Base-by-base conservation (phyloP, 768 basidiomycete species). In the Boletellus ananiceps region DNA sequence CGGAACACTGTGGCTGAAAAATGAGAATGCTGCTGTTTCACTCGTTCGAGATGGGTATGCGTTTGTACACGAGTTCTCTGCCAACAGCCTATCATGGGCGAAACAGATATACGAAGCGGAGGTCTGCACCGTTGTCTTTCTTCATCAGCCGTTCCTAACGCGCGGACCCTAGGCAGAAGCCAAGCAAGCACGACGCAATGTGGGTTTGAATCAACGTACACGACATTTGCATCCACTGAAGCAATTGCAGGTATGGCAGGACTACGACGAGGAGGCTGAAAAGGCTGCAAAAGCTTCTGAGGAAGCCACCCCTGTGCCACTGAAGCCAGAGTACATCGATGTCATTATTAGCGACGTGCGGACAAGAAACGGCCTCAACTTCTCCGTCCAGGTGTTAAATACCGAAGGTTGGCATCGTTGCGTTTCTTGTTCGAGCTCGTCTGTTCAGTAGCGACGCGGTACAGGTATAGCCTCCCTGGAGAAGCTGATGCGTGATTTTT, bases 301-400 rank as follows among this genome's bases (percentile, higher is more conserved):
- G 35, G 78, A 80, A 27, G 71, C 67, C 31, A 74, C 75, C 44
- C 60, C 63, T n/a, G 74, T 70, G 4, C 72, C 84, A 34, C 72
- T 92, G 36, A 86, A 87, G 58, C 69, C 87, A 9, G 89, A 96
- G 63, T 97, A 96, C 62, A 74, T 93, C 38, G 95, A 99, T 64
- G 79, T 97, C 54, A 89, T 95, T 64, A 78, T 98, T 55, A 93
- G 90, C 52, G 90, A 96, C 64, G 79, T 95, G 37, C 82, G 89
- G 46, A 75, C 79, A 8, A 74, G 71, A 48, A 83, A 82, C 46
- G 85, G 83, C 23, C 87, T 97, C 63, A 75, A 69, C 35, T 97
- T 99, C 71, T 95, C 93, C 8, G 86, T 99, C 9, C 95, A 99
- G 66, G 77, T 95, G 41, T 78, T 98, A 16, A 92, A 94, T 65